Conservation (phyloP, 225 moss, liverwort and hornwort species). For the Straminergon stramineum region DNA sequence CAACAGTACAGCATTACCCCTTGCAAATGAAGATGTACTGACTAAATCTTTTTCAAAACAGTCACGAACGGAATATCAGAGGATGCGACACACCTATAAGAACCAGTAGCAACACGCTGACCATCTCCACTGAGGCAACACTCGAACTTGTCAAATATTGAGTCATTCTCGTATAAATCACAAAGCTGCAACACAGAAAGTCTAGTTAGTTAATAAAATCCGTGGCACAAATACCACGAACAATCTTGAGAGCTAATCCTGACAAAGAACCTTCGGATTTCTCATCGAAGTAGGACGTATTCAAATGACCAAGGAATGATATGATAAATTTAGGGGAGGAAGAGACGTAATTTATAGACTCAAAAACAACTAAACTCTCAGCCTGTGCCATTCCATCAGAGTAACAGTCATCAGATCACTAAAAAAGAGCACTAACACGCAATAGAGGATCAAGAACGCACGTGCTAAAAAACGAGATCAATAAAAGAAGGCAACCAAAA, state of each 20-base stretch:
- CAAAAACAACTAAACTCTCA: not conserved
- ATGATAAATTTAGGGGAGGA: not conserved
- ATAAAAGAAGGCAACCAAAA: not conserved
- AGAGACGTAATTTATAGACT: not conserved
- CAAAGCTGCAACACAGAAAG: conserved; percentile 59
- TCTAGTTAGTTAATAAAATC: not conserved
- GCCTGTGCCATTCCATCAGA: not conserved
- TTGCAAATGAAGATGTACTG: not conserved
- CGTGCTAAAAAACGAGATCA: not conserved
- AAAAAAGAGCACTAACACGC: not conserved
- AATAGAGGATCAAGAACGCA: not conserved
- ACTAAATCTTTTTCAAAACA: not conserved
- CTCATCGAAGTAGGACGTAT: not conserved
- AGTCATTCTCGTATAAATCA: conserved; percentile 99
- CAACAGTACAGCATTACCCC: not conserved
- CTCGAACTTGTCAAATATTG: conserved; percentile 99
- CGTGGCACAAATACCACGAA: not conserved
- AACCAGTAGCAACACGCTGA: conserved; percentile 95
- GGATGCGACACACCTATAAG: conserved; percentile 57
- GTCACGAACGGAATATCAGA: not conserved
- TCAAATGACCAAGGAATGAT: not conserved
- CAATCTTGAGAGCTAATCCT: not conserved
- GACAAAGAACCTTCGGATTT: not conserved
- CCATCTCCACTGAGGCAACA: conserved; percentile 99
- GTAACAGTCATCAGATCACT: not conserved